These are phyloP conservation scores for Penicillium longicatenatum DNA, from an alignment of 495 filamentous ascomycete species.

Conservation along the genomic window DNA sequence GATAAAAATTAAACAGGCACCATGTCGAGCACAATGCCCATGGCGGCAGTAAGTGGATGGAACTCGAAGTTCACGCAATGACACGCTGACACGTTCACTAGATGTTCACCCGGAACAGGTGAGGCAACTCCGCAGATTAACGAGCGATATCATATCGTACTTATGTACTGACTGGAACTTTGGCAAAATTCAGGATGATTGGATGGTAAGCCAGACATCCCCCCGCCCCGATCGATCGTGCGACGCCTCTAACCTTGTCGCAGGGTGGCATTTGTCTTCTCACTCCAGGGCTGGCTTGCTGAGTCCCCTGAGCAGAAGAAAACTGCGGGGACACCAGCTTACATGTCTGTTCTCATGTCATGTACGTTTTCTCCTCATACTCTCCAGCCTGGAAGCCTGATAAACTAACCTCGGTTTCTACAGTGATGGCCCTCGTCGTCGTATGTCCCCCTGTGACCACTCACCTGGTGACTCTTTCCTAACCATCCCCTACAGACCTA, in stretches of 20 bases:
- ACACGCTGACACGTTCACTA: conserved; percentile 33
- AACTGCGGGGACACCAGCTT: conserved; percentile 69
- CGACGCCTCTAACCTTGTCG: conserved; percentile 11
- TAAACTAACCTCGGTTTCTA: conserved; percentile 17
- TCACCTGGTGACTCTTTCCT: not conserved
- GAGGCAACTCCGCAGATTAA: conserved; percentile 30
- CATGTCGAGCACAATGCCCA: conserved; percentile 81
- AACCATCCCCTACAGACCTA: conserved; percentile 58
- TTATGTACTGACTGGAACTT: not conserved
- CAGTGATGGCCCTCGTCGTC: conserved; percentile 78
- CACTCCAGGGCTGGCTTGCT: conserved; percentile 82
- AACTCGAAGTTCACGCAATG: conserved; percentile 1
- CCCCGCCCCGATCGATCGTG: not conserved
- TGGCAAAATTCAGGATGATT: conserved; percentile 54
- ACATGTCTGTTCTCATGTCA: conserved; percentile 84
- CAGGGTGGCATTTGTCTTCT: conserved; percentile 83
- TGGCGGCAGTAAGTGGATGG: conserved; percentile 71
- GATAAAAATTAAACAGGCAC: conserved; percentile 51
- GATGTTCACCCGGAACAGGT: conserved; percentile 92
- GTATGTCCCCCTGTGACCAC: conserved; percentile 42
- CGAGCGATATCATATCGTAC: conserved; percentile 3
- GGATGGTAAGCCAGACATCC: conserved; percentile 64
- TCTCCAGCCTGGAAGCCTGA: not conserved
- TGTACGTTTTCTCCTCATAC: conserved; percentile 57
- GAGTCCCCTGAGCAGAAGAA: conserved; percentile 77